Percentiles rank a stretch among this genome's conserved stretches.
These are phyloP conservation scores for Mucor circinelloides DNA, from an alignment of 371 early-diverging fungal species.

Conservation along the genomic window DNA sequence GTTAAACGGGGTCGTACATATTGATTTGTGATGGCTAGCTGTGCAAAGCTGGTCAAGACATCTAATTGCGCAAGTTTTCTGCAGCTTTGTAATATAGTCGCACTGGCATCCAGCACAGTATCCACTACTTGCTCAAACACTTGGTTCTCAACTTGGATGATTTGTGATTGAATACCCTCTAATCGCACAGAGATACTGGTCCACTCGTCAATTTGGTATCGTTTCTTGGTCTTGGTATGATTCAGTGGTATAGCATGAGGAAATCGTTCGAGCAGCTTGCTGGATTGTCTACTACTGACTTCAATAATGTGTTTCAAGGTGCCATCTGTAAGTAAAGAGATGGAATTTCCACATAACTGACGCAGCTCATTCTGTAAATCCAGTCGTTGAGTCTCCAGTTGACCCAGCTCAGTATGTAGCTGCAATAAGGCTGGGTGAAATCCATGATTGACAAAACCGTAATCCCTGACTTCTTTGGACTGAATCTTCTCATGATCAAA, in stretches of 20 bases:
- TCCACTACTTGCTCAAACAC: constrained; percentile 46
- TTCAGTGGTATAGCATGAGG: constrained; percentile 32
- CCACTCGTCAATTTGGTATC: constrained; percentile 57
- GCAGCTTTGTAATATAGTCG: constrained; percentile 54
- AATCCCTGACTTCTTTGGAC: constrained; percentile 38
- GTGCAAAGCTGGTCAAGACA: constrained; percentile 65
- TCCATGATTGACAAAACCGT: constrained; percentile 51
- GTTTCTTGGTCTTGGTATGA: constrained; percentile 46
- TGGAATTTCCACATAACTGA: constrained; percentile 38
- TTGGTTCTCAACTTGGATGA: constrained; percentile 51
- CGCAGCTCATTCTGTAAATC: constrained; percentile 33
- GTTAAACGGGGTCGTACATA: constrained; percentile 67
- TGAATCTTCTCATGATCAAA: constrained; percentile 46
- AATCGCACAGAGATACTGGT: constrained; percentile 52
- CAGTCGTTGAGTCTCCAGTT: constrained; percentile 23
- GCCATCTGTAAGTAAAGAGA: constrained; percentile 34
- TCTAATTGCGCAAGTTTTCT: constrained; percentile 72
- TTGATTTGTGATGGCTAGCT: constrained; percentile 49
- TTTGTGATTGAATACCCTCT: constrained; percentile 46
- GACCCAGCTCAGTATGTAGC: constrained; percentile 30
- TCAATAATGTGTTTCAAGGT: constrained; percentile 60
- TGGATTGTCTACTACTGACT: constrained; percentile 38
- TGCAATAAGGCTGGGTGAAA: constrained; percentile 27
- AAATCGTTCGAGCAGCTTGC: constrained; percentile 24
- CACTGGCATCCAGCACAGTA: constrained; percentile 46